Base-by-base conservation (phyloP, 106 monocot species). In the Agapanthus africanus region DNA sequence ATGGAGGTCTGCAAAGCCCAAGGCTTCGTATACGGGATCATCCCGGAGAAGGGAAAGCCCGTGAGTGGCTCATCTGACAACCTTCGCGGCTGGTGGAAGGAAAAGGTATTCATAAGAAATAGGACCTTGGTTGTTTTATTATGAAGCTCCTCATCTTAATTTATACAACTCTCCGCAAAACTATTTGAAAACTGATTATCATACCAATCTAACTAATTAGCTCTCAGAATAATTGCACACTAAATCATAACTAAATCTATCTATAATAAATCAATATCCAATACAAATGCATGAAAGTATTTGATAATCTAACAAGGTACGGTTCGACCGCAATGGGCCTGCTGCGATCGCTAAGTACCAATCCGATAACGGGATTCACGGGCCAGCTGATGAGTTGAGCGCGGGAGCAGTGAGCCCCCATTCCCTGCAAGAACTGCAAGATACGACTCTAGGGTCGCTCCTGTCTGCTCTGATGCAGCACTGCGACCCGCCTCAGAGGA, bases 401-500 rank as follows among this genome's bases (percentile, higher is more conserved):
- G 61, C 80, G 11, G 71, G 63, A 0, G 38, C 65, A 11, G 73
- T 75, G 4, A 83, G 76, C 32, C 78, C 80, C 18, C 86, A 81
- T 28, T 83, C 83, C 4, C 37, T 90, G 34, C 86, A 86, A 54
- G 90, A 90, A 61, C 80, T 90, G 36, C 90, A 90, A 69, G 90
- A 90, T 59, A 90, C 90, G 2, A 90, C 90, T 1, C 71, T 90
- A 25, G 90, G 90, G 6, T 90, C 90, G 3, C 79, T 90, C 28
- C 71, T 90, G 4, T 90, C 90, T 0, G 90, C 90, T 6, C 71
- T 90, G 61, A 90, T 90, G 90, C 90, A 90, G 59, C 90, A 90
- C 78, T 90, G 90, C 38, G 85, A 86, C 40, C 90, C 90, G 3
- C 90, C 90, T 28, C 90, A 90, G 78, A 69, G 90, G 65, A 77